Conservation (phyloP, 2,329 filamentous ascomycete genomes). For the Metarhizium rileyi region DNA sequence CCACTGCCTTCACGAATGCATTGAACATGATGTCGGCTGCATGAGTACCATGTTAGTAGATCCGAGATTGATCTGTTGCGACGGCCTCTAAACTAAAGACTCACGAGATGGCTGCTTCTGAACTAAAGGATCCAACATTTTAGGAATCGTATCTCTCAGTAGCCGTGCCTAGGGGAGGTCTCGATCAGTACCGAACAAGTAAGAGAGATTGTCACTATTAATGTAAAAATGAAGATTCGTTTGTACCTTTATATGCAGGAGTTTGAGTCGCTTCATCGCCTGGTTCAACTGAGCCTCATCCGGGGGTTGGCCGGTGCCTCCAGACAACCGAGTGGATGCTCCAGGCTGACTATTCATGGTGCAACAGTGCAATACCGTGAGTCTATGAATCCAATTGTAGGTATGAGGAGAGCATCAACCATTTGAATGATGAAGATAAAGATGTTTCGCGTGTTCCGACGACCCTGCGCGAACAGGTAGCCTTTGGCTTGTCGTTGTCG, state of each 20-base stretch:
- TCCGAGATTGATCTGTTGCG: background rate
- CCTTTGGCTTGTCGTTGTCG: background rate
- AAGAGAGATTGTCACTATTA: no score
- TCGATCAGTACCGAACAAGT: slow-evolving; percentile 9
- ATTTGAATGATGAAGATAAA: background rate
- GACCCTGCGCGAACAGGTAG: background rate
- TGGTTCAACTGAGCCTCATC: slow-evolving; percentile 41
- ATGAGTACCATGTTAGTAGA: slow-evolving; percentile 3
- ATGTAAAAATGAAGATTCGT: background rate
- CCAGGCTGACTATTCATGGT: slow-evolving; percentile 6
- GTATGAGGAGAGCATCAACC: background rate
- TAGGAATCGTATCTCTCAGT: slow-evolving; percentile 27
- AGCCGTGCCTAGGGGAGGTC: slow-evolving; percentile 19
- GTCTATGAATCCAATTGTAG: background rate
- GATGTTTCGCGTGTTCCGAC: background rate
- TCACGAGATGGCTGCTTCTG: slow-evolving; percentile 41
- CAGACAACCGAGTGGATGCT: background rate
- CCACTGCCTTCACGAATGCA: slow-evolving; percentile 38
- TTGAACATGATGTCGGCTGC: slow-evolving; percentile 41
- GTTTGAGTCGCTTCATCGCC: slow-evolving; percentile 40
- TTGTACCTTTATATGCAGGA: slow-evolving; percentile 44
- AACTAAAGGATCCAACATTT: slow-evolving; percentile 37
- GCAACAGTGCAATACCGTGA: background rate
- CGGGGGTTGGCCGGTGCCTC: slow-evolving; percentile 21
- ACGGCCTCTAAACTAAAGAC: slow-evolving; percentile 11